Percentiles rank a stretch among this genome's conserved stretches.
Conservation (phyloP, 208 protist species). For the Trypanosoma avium region DNA sequence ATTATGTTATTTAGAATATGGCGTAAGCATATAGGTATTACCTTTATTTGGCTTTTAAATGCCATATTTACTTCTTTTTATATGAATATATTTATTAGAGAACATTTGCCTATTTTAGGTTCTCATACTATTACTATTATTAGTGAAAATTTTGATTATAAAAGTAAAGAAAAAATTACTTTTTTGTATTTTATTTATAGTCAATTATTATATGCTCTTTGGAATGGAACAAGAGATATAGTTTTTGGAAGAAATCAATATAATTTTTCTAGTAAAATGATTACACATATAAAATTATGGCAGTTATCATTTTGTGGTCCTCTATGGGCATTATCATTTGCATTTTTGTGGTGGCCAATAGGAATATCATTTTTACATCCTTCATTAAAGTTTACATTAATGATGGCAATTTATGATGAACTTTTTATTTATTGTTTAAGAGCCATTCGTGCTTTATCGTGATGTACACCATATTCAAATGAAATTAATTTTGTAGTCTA, state of each 20-base stretch:
- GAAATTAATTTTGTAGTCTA: not conserved
- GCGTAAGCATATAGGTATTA: not conserved
- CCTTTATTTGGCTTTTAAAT: constrained; percentile 22
- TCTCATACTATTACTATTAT: not conserved
- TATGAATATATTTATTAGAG: constrained; percentile 26
- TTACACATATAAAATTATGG: not conserved
- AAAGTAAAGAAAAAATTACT: not conserved
- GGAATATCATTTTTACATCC: constrained; percentile 4
- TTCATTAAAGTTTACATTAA: constrained; percentile 17
- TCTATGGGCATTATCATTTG: constrained; percentile 24
- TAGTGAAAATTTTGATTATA: not conserved
- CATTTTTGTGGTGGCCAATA: constrained; percentile 17
- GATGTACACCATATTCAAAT: not conserved
- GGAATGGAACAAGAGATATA: constrained; percentile 13
- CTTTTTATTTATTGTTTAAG: constrained; percentile 14
- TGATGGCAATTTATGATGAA: constrained; percentile 19
- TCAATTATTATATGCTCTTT: constrained; percentile 30
- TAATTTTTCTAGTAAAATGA: not conserved
- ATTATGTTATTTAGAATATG: not conserved
- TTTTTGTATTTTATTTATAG: constrained; percentile 22
- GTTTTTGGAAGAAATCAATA: not conserved
- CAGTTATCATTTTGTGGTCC: constrained; percentile 16
- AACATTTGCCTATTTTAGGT: not conserved
- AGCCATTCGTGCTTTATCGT: not conserved
- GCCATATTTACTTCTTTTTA: constrained; percentile 35